Conservation (phyloP, 1,284 basidiomycete species). For the Boletellus dicymbophilus region DNA sequence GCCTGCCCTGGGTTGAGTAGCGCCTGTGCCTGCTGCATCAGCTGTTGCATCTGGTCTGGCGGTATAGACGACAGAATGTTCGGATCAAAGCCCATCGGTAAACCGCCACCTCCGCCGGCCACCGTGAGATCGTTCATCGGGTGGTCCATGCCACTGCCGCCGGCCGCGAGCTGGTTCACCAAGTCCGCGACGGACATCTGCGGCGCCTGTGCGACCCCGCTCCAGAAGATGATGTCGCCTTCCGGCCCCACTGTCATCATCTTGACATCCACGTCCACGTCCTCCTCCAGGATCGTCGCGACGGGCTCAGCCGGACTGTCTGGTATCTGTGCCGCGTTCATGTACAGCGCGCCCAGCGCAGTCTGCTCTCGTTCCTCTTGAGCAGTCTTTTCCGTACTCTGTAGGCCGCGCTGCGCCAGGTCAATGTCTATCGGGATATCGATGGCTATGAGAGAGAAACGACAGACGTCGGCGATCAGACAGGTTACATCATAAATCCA, state of each 20-base stretch:
- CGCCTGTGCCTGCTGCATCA: conserved; percentile 56
- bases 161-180: conserved; percentile 61
- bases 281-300: conserved; percentile 60
- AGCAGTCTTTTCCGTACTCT: conserved; percentile 62
- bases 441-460: conserved; percentile 44
- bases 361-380: conserved; percentile 79
- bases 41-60: conserved; percentile 62
- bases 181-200: conserved; percentile 64
- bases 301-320: conserved; percentile 75
- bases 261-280: conserved; percentile 61
- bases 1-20: conserved; percentile 28
- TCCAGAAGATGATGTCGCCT: conserved; percentile 66
- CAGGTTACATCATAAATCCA: conserved; percentile 8
- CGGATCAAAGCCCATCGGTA: conserved; percentile 33
- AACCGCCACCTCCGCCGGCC: conserved; percentile 2
- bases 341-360: conserved; percentile 73
- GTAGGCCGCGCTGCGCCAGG: conserved; percentile 52
- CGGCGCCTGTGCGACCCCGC: conserved; percentile 36
- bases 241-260: conserved; percentile 71
- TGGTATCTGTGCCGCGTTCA: conserved; percentile 67
- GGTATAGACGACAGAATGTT: conserved; percentile 42
- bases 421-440: conserved; percentile 62
- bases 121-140: conserved; percentile 20
- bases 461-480: conserved; percentile 20
- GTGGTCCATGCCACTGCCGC: conserved; percentile 33